Conservation (phyloP, 345 rosid species). For the Lepidium didymum region DNA sequence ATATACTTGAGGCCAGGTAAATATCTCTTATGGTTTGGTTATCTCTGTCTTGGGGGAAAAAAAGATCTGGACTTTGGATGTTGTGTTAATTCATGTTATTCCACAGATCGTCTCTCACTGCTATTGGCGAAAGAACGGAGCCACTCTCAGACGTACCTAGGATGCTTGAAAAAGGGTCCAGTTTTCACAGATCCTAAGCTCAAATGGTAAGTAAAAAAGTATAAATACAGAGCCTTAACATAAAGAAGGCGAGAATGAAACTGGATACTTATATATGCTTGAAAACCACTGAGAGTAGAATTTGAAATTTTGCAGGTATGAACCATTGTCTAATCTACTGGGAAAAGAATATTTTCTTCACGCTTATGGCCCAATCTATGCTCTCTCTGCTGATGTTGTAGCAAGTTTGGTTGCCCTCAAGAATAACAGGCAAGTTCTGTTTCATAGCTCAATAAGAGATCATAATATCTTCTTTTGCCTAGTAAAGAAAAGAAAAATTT, state of each 20-base stretch:
- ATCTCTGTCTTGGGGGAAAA: neutral
- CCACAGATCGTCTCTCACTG: constrained; percentile 63
- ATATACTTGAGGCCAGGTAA: constrained; percentile 82
- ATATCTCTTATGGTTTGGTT: neutral
- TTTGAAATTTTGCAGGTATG: constrained; percentile 53
- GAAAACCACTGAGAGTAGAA: neutral
- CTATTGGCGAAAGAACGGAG: constrained; percentile 69
- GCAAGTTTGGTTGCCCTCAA: constrained; percentile 67
- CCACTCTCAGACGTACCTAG: constrained; percentile 73
- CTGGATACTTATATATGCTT: neutral
- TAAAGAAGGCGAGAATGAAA: neutral
- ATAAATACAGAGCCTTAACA: neutral
- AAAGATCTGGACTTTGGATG: neutral
- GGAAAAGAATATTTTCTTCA: constrained; percentile 83
- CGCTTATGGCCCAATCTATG: constrained; percentile 90
- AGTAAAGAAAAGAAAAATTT: neutral
- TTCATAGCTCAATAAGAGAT: neutral
- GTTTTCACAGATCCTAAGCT: constrained; percentile 80
- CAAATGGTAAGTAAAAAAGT: constrained; percentile 50
- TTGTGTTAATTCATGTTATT: neutral
- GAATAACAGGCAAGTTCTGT: constrained; percentile 56
- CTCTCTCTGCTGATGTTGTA: constrained; percentile 83
- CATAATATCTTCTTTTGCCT: neutral
- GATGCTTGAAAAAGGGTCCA: constrained; percentile 91
- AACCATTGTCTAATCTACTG: constrained; percentile 61